These are phyloP conservation scores for Amanita brunnescens DNA, from an alignment of 768 basidiomycete species.

Conservation along the genomic window DNA sequence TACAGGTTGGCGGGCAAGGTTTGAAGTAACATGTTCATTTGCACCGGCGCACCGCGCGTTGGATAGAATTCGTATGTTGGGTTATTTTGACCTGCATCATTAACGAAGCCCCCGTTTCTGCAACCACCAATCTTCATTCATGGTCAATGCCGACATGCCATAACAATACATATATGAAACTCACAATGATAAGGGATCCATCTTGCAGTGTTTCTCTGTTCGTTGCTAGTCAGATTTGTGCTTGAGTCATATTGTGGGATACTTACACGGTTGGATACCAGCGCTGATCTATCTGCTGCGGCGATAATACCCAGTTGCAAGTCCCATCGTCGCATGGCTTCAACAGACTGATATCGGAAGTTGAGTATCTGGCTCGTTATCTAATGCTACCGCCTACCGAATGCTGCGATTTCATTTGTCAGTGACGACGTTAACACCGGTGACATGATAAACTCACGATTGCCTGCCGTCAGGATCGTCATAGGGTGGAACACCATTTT, in stretches of 20 bases:
- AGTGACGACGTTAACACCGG: constrained; percentile 3
- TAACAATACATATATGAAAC: constrained; percentile 11
- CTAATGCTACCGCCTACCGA: constrained; percentile 29
- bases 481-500: constrained; percentile 43
- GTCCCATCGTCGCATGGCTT: constrained; percentile 57
- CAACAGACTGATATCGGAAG: constrained; percentile 39
- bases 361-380: constrained; percentile 9
- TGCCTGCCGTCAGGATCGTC: constrained; percentile 54
- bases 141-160: neutral
- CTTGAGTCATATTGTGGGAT: neutral
- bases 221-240: constrained; percentile 1
- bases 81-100: constrained; percentile 58
- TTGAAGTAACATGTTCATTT: constrained; percentile 51
- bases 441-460: constrained; percentile 35
- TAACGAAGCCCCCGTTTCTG: constrained; percentile 63
- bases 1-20: constrained; percentile 74
- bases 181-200: constrained; percentile 56
- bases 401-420: constrained; percentile 24
- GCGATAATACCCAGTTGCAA: constrained; percentile 50
- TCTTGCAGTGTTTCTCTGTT: constrained; percentile 54
- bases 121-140: constrained; percentile 44
- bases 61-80: constrained; percentile 84
- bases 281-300: constrained; percentile 41
- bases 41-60: constrained; percentile 42
- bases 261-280: constrained; percentile 75